Percentiles rank a stretch among this genome's conserved stretches.
phyloP scores from a whole-genome alignment of 169 alveolate species.

The Amoebophrya sp. region DNA sequence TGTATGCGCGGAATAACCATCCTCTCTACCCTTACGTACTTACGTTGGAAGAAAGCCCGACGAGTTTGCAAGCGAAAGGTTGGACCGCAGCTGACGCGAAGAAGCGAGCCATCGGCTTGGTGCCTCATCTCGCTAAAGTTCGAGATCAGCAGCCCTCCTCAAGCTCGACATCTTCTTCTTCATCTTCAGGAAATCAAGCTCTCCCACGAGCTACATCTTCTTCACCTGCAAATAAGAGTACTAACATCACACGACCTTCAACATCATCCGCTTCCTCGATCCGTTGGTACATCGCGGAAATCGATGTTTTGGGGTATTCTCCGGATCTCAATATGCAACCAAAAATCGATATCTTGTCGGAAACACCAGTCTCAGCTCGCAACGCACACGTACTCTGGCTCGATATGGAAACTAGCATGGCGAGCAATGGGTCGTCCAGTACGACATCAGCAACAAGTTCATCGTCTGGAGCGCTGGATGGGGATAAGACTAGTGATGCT shows the following conservation, averaged over 20 bases:
- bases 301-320: neutral
- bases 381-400: neutral
- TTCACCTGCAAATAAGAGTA: too few relatives aligned
- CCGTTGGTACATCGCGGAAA: constrained; percentile 4
- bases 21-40: neutral
- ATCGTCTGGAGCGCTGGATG: neutral
- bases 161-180: too few relatives aligned
- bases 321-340: neutral
- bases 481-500: neutral
- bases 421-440: too few relatives aligned
- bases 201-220: too few relatives aligned
- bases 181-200: too few relatives aligned
- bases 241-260: too few relatives aligned
- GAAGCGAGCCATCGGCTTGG: neutral
- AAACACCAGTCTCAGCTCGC: neutral
- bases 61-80: neutral
- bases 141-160: too few relatives aligned
- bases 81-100: neutral
- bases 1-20: neutral
- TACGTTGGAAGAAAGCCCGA: neutral
- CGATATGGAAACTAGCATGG: neutral
- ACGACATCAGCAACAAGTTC: too few relatives aligned
- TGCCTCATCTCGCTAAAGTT: neutral
- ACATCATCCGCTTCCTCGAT: too few relatives aligned
- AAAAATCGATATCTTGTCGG: neutral